These are phyloP conservation scores for Nakazawaea populi DNA, from an alignment of 805 yeast species.

Conservation along the genomic window DNA sequence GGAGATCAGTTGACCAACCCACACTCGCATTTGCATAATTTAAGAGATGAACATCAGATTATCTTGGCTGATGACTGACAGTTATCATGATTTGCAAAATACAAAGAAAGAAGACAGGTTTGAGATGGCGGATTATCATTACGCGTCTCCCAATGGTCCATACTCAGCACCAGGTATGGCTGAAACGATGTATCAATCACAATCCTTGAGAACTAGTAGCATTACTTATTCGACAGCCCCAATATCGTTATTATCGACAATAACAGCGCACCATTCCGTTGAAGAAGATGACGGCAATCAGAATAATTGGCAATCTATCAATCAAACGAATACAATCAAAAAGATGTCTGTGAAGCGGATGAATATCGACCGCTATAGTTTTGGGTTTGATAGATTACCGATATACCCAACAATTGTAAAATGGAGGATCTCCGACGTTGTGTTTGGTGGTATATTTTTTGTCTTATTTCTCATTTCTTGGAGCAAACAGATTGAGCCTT, in stretches of 20 bases:
- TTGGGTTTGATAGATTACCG: slow-evolving; percentile 6
- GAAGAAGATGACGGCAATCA: background rate
- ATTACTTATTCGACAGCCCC: slow-evolving; percentile 2
- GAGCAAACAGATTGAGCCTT: slow-evolving; percentile 42
- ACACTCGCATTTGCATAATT: too few relatives aligned
- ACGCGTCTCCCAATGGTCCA: background rate
- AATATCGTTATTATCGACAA: background rate
- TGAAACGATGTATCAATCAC: background rate
- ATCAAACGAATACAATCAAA: background rate
- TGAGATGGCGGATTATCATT: background rate
- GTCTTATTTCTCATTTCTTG: slow-evolving; percentile 5
- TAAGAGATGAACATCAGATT: background rate
- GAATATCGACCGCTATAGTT: slow-evolving; percentile 9
- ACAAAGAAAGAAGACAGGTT: background rate
- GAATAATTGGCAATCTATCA: background rate
- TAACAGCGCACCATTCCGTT: background rate
- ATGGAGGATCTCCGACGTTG: slow-evolving; percentile 10
- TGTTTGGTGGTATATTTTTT: background rate
- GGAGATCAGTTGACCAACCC: too few relatives aligned
- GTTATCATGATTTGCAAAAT: background rate
- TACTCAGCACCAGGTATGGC: background rate
- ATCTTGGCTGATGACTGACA: background rate
- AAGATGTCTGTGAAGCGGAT: background rate
- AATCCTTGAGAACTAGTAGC: background rate
- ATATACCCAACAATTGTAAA: slow-evolving; percentile 4